Evolutionary conservation across 495 filamentous ascomycete genomes (phyloP).

Genomic region (Penicillium ochrochloron): DNA sequence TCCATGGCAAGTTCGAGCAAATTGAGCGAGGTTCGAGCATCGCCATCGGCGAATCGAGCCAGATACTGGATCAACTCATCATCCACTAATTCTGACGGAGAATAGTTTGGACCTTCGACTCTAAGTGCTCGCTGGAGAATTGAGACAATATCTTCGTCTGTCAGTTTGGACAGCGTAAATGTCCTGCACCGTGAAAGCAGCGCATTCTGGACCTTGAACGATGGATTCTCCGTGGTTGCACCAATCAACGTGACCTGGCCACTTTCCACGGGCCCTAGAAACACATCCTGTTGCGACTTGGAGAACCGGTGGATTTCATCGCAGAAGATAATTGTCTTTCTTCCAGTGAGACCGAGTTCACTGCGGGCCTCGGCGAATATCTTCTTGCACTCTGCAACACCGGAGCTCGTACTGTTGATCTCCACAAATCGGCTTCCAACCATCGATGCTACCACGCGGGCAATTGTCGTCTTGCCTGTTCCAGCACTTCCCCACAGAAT

Average conservation of each 20-base stretch:
- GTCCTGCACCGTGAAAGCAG: slow-evolving; percentile 88
- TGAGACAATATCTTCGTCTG: slow-evolving; percentile 66
- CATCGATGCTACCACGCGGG: slow-evolving; percentile 83
- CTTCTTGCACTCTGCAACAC: slow-evolving; percentile 95
- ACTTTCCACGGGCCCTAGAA: slow-evolving; percentile 88
- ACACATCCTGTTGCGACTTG: slow-evolving; percentile 94
- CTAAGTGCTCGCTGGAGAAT: slow-evolving; percentile 78
- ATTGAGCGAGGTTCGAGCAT: slow-evolving; percentile 91
- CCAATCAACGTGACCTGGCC: slow-evolving; percentile 91
- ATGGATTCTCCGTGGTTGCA: slow-evolving; percentile 96
- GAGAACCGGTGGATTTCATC: slow-evolving; percentile 96
- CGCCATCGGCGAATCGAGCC: slow-evolving; percentile 83
- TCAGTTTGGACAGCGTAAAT: slow-evolving; percentile 80
- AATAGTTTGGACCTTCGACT: slow-evolving; percentile 60
- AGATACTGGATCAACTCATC: slow-evolving; percentile 79
- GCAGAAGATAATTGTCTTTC: slow-evolving; percentile 96
- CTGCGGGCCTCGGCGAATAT: slow-evolving; percentile 83
- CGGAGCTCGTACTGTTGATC: slow-evolving; percentile 90
- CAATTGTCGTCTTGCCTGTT: slow-evolving; percentile 97
- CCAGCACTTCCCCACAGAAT: slow-evolving; percentile 92
- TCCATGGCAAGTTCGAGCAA: slow-evolving; percentile 85
- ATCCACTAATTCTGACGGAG: slow-evolving; percentile 68
- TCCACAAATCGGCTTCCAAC: slow-evolving; percentile 88
- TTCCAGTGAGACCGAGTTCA: slow-evolving; percentile 79
- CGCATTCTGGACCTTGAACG: slow-evolving; percentile 90